Evolutionary conservation across 192 early-diverging fungal species (phyloP), one percentile per base, ranked within the genome.

Genomic region (Dispira simplex): DNA sequence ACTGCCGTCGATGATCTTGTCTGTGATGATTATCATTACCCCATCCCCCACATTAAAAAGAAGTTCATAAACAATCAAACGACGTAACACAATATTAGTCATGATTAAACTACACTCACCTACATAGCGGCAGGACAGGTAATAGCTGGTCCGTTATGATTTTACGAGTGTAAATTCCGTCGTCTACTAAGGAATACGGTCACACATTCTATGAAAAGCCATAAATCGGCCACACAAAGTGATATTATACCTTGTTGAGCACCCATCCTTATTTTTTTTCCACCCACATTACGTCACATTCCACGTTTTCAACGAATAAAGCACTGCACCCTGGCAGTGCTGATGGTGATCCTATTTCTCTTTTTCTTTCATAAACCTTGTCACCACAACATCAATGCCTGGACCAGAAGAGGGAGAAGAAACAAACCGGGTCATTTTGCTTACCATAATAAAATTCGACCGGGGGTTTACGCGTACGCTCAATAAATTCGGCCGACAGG

Each of bases 381-480:
- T 18, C 49, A 51, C 49, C 49, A 51, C 1, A 51, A 20, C n/a
- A 23, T 8, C 16, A 51, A 23, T 4, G 49, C 8, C 23, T 3
- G 23, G 8, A 4, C 4, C 23, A 1, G 8, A 51, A 51, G 16
- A 4, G 16, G 8, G 16, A 51, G 16, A 51, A 20, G 8, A 1
- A 20, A 51, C 8, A 51, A 1, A 51, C 23, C 1, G 8, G 23
- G 49, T 51, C n/a, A 1, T 1, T 23, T 8, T 20, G 28, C 54
- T 25, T 56, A 56, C 54, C 54, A 56, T 27, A 56, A 25, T 18
- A 23, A 56, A 56, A 62, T 21, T 39, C 59, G 39, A n/a, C 14
- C 13, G n/a, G 18, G 28, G 59, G 59, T 14, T 44, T 39, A 9
- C 44, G 28, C 39, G n/a, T 45, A 8, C 59, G 28, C 25, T 62